Evolutionary conservation across 2,329 filamentous ascomycete genomes (phyloP), one percentile per base, ranked within the genome.

Genomic region (Beauveria scarabaeidicola): DNA sequence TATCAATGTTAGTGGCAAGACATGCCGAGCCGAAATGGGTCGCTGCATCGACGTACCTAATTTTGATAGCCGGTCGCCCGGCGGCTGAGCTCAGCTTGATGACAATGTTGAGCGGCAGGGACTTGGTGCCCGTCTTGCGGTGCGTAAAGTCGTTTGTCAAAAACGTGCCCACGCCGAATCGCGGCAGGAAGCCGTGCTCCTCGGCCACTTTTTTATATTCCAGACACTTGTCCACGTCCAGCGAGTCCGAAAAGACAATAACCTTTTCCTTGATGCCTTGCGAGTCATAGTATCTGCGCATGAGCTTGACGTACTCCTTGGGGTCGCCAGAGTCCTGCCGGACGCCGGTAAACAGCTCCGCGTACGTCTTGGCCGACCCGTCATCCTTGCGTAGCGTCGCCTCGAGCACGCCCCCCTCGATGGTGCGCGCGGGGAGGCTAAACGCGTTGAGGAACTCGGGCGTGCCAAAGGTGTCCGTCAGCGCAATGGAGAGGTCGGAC

Each of bases 381-480:
- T 76, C 72, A 1, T 68, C 66, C 57, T 68, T 71, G 46, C 69
- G 67, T 53, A 74, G 79, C 10, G 75, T 75, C 23, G 80, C 72
- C 10, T 78, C 73, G 0, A 69, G 63, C 21, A 71, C 71, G 67
- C 72, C 72, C 64, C 73, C 70, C 52, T 79, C 69, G 59, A 83
- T 68, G 47, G 79, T 66, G 63, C 73, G 69, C 66, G 84, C 70
- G 0, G 86, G 85, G 69, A 86, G 84, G 66, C 83, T 85, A 76
- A 99, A 99, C 0, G 90, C 87, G 62, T 85, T 84, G 54, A 99
- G 80, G 74, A 99, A 99, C 51, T 89, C 84, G 5, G 88, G 86
- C 0, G 94, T 99, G 51, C 94, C 94, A 68, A 97, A 97, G 0
- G 94, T 99, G 74, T 99, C 94, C 0, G 94, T 99, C 63, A 99